phyloP scores from a whole-genome alignment of 2,329 filamentous ascomycete genomes.

The Fusarium sp. region DNA sequence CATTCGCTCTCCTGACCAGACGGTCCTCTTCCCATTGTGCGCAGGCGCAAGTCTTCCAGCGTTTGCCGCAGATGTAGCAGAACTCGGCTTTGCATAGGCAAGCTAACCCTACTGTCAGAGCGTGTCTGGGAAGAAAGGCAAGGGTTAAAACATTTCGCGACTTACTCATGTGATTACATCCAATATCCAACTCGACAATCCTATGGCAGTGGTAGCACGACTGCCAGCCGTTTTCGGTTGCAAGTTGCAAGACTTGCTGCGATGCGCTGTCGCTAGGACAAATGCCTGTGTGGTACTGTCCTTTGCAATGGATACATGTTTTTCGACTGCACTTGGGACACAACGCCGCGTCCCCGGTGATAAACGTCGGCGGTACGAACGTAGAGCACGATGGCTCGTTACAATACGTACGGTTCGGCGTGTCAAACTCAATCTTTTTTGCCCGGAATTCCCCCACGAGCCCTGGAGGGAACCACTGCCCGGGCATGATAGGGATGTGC shows the following conservation, averaged over 20 bases:
- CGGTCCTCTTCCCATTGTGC: conserved; percentile 56
- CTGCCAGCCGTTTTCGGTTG: conserved; percentile 64
- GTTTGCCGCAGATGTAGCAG: conserved; percentile 62
- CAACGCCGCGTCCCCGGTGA: conserved; percentile 53
- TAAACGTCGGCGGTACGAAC: conserved; percentile 60
- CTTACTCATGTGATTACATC: conserved; percentile 73
- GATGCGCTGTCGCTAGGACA: conserved; percentile 63
- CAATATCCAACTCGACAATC: conserved; percentile 64
- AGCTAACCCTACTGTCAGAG: conserved; percentile 48
- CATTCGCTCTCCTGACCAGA: conserved; percentile 52
- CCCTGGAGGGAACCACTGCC: conserved; percentile 53
- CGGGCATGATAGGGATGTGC: conserved; percentile 55
- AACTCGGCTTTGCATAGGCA: conserved; percentile 65
- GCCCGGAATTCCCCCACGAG: conserved; percentile 56
- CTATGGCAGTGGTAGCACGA: conserved; percentile 62
- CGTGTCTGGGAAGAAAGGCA: not conserved
- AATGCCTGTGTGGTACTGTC: conserved; percentile 59
- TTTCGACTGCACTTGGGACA: conserved; percentile 59
- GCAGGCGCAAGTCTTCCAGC: conserved; percentile 61
- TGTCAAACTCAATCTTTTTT: conserved; percentile 67
- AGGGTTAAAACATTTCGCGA: conserved; percentile 16
- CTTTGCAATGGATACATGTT: conserved; percentile 69
- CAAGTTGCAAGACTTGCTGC: conserved; percentile 59
- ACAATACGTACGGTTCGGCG: conserved; percentile 67
- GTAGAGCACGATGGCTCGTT: conserved; percentile 58